A percentile compares a stretch with the other conserved stretches of the same genome.
These are phyloP conservation scores for Maudiozyma serrabonitensis DNA, from an alignment of 805 yeast genomes.

Conservation along the genomic window DNA sequence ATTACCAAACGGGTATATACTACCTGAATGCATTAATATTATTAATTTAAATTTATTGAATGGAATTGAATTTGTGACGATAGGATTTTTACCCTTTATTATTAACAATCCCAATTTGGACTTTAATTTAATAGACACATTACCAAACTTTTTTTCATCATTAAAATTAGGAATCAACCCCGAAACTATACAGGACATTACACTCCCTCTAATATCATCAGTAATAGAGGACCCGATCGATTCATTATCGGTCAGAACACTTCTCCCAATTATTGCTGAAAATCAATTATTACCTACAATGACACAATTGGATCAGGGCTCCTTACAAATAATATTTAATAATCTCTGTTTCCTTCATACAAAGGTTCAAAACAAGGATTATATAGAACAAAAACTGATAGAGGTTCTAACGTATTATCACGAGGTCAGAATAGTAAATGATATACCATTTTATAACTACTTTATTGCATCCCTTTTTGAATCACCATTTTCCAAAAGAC, in stretches of 20 bases:
- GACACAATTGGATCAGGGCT: too few relatives aligned
- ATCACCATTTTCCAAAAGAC: background rate
- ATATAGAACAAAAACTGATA: background rate
- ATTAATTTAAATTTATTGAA: constrained; percentile 7
- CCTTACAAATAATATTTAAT: background rate
- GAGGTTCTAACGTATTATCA: background rate
- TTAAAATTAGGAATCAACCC: too few relatives aligned
- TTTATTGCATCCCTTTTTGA: background rate
- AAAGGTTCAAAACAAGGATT: background rate
- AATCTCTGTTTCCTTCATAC: background rate
- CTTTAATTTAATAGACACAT: too few relatives aligned
- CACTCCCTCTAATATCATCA: too few relatives aligned
- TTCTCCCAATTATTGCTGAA: too few relatives aligned
- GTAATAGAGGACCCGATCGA: too few relatives aligned
- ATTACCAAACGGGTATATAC: background rate
- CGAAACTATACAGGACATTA: too few relatives aligned
- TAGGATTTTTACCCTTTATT: constrained; percentile 1
- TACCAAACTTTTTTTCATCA: too few relatives aligned
- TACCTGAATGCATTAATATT: constrained; percentile 3
- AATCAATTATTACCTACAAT: too few relatives aligned
- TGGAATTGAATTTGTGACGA: background rate
- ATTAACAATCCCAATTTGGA: background rate
- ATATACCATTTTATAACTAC: too few relatives aligned
- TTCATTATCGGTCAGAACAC: too few relatives aligned
- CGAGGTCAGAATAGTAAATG: background rate